A percentile compares a stretch with the other conserved stretches of the same genome.
Evolutionary conservation across 306 rosid species (phyloP).

Genomic region (Cotoneaster glaucophyllus): DNA sequence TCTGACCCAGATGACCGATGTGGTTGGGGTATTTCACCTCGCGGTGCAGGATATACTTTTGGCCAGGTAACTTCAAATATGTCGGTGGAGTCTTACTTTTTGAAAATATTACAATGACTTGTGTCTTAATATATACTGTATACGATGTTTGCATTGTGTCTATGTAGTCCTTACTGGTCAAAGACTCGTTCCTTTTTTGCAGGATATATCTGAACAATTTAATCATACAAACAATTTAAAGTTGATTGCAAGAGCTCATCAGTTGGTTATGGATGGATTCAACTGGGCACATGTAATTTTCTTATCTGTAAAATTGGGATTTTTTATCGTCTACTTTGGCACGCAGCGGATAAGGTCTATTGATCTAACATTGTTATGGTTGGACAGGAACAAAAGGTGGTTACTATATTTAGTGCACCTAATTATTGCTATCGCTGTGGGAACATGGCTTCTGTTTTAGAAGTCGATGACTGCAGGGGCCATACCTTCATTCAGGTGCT

Average conservation of each 20-base stretch:
- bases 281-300: conserved; percentile 97
- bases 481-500: conserved; percentile 97
- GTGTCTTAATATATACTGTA: neutral
- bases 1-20: conserved; percentile 99
- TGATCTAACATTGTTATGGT: conserved; percentile 24
- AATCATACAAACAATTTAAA: conserved; percentile 88
- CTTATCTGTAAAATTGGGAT: neutral
- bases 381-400: conserved; percentile 98
- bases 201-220: conserved; percentile 99
- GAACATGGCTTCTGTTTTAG: conserved; percentile 99
- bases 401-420: conserved; percentile 97
- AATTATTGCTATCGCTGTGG: conserved; percentile 99
- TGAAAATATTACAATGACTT: neutral
- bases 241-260: conserved; percentile 99
- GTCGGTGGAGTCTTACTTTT: neutral
- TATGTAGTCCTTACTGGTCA: neutral
- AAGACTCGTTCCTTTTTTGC: conserved; percentile 22
- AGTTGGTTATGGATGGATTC: conserved; percentile 98
- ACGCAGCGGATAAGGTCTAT: neutral
- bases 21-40: conserved; percentile 99
- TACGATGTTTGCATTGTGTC: neutral
- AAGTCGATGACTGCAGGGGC: conserved; percentile 91
- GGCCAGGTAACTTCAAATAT: conserved; percentile 64
- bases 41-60: conserved; percentile 98
- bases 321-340: conserved; percentile 14